Base-by-base conservation (phyloP, 1,284 basidiomycete genomes). In the Apiotrichum mycotoxinovorans region DNA sequence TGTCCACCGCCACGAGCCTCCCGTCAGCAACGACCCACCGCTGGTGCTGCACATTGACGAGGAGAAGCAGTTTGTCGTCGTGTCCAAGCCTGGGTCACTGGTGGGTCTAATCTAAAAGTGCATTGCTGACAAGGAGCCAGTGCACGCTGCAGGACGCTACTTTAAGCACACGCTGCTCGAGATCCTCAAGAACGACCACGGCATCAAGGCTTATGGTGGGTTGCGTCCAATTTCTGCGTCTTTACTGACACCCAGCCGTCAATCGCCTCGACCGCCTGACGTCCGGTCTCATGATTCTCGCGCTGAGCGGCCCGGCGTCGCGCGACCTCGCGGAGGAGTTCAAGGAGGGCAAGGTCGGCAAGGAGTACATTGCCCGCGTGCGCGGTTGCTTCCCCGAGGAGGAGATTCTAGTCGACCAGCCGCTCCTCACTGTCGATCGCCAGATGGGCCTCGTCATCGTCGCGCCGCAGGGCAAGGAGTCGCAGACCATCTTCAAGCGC, bases 361-460 rank as follows among this genome's bases (percentile, higher is more conserved):
- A 97, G 77, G 91, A 95, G 70, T 97, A 97, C 68, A 82, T 97
- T 40, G 91, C 94, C 1, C 81, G 92, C 51, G 90, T 88, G 54
- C 82, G 80, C 65, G 91, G 93, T 3, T 77, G 84, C 67, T 98
- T 98, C 68, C 89, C 91, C 18, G 82, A 80, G 87, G 87, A 83
- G 53, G 87, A 92, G 69, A 78, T 92, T 26, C 77, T 83, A 1
- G 94, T 93, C 64, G 89, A 93, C 65, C 82, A 95, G 70, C 91
- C 93, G 1, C 80, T 99, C 17, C 77, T 99, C 53, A 92, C 91
- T 0, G 86, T 98, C 4, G 96, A 98, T 77, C 82, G 94, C 50
- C 94, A 97, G 72, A 93, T 93, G 86, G 94, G 94, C 4, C 77
- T 97, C 47, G 96, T 95, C 65, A 88, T 97, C 50, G 90, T 98